Evolutionary conservation across 1,284 basidiomycete genomes (phyloP), one percentile per base, ranked within the genome.

Genomic region (Ustilago esculenta): DNA sequence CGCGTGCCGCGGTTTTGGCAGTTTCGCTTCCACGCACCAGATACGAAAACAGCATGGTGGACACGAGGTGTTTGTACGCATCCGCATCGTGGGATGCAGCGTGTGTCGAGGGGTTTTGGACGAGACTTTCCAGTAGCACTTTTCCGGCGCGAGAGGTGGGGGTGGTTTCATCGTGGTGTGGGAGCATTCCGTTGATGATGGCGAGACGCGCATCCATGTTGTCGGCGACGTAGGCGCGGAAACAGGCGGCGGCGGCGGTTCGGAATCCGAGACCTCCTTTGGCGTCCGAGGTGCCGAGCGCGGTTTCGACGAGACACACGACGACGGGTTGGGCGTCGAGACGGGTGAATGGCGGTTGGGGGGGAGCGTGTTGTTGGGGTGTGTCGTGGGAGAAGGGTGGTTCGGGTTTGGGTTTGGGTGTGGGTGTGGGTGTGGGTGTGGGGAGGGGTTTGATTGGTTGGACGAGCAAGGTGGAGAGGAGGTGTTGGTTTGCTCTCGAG

Each of bases 1-100:
- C 81, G 4, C 86, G 78, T 3, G 86, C 86, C 25, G 85, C 76
- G 50, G 84, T 83, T 73, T 87, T 87, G 53, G 84, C 84, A 27
- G 84, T 83, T 71, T 87, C 86, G 14, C 85, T 86, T 41, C 84
- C 84, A 5, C 85, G 81, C 21, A 87, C 70, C 5, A 87, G 82
- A 64, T 86, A 85, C 3, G 85, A 76, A 48, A 87, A 84, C 23
- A 81, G 58, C 29, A 76, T 68, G 8, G 71, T 39, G 0, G 77
- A 69, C 18, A 80, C 50, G 17, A 80, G 57, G 24, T 71, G 61
- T 17, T 84, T 83, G 75, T 87, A 86, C 1, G 86, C 84, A 73
- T 87, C 86, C 61, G 76, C 37, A 7, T 42, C 29, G 1, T 65
- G 54, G 9, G 53, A 41, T 2, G 55, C 39, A 9, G 70, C 51